These are phyloP conservation scores for Phialocephala sp. DNA, from an alignment of 2,329 filamentous ascomycete species.

Conservation along the genomic window DNA sequence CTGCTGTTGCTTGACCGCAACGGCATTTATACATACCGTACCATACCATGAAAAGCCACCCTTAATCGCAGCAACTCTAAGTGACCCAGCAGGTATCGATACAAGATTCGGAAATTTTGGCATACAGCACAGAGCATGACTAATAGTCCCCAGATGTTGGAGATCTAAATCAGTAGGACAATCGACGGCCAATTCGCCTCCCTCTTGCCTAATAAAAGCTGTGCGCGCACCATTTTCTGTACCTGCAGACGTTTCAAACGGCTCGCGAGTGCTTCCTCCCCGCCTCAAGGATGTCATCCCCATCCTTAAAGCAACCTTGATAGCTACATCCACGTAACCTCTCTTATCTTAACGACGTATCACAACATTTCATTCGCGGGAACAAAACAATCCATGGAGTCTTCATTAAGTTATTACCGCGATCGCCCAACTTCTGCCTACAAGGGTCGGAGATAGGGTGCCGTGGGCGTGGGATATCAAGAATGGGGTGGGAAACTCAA, in stretches of 20 bases:
- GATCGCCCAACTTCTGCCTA: neutral
- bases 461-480: neutral
- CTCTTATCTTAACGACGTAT: neutral
- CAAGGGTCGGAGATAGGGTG: neutral
- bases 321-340: neutral
- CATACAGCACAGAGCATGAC: neutral
- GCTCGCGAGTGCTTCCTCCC: too few species aligned
- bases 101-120: neutral
- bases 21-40: neutral
- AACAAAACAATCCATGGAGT: neutral
- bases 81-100: neutral
- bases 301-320: neutral
- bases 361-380: neutral
- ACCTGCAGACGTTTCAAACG: neutral
- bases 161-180: neutral
- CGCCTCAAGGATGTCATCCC: too few species aligned
- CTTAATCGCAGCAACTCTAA: neutral
- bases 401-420: neutral
- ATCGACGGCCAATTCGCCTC: neutral
- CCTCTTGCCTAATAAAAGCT: neutral
- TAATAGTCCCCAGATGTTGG: neutral
- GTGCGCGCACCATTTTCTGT: neutral
- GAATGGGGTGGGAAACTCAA: neutral
- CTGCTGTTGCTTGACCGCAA: neutral
- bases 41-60: neutral